A percentile compares a stretch with the other conserved stretches of the same genome.
phyloP scores from a whole-genome alignment of 2,329 filamentous ascomycete genomes.

The Aciculosporium take region DNA sequence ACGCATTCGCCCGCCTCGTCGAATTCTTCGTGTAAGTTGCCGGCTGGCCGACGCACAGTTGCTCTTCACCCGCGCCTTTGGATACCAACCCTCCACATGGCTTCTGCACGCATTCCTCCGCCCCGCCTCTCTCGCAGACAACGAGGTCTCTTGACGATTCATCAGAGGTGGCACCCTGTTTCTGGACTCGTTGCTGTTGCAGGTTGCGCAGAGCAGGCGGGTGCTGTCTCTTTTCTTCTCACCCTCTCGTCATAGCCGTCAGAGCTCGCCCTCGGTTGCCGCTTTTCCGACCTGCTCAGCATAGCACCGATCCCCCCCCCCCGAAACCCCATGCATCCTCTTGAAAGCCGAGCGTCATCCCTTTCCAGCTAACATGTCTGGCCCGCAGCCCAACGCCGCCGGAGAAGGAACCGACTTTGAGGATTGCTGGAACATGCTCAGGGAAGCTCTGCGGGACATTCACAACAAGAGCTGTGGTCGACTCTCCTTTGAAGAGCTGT shows the following conservation, averaged over 20 bases:
- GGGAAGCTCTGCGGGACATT: constrained; percentile 69
- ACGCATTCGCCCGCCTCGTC: constrained; percentile 29
- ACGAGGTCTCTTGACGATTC: not conserved
- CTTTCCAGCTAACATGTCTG: constrained; percentile 11
- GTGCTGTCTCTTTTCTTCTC: not conserved
- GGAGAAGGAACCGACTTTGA: constrained; percentile 66
- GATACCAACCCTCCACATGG: not conserved
- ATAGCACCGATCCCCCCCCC: too few species aligned
- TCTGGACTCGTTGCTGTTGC: not conserved
- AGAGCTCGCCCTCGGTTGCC: too few species aligned
- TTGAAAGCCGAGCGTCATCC: not conserved
- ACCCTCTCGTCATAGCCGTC: not conserved
- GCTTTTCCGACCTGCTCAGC: not conserved
- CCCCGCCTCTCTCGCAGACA: not conserved
- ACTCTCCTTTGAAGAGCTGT: constrained; percentile 89
- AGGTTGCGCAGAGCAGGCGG: not conserved
- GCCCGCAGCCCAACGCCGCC: constrained; percentile 18
- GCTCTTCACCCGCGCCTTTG: not conserved
- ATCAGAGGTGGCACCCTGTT: not conserved
- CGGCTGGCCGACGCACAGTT: not conserved
- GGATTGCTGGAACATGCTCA: constrained; percentile 65
- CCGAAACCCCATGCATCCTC: not conserved
- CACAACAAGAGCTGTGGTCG: constrained; percentile 81
- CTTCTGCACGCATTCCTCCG: not conserved
- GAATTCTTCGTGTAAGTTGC: constrained; percentile 26